Base-by-base conservation (phyloP, 768 basidiomycete species). In the Scleroderma citrinum region DNA sequence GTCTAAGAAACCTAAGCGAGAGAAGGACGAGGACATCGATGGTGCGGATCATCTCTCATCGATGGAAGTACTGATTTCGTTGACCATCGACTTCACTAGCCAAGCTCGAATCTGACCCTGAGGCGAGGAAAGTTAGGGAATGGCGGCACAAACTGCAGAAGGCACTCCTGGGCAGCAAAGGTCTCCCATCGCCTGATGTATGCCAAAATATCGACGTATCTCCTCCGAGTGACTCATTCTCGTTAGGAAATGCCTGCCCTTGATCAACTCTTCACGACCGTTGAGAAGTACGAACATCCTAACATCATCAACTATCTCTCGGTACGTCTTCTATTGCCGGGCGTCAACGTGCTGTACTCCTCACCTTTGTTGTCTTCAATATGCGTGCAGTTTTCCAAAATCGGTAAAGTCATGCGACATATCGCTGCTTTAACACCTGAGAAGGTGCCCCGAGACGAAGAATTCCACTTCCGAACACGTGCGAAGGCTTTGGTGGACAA, bases 101-200 rank as follows among this genome's bases (percentile, higher is more conserved):
- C 49, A 72, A 72, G 45, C 54, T 82, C 47, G 67, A 71, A 36
- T 70, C 65, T 43, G 82, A 87, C 64, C 76, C 75, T 2, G 84
- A 86, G 52, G 85, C 82, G 20, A 59, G 71, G 47, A 83, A 85
- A 65, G 91, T 94, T 58, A 83, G 87, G 61, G 87, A 89, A 50
- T 95, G 93, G 92, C 76, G 94, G 56, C 92, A 95, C 66, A 87
- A 82, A 66, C 76, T 96, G 2, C 93, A 97, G 69, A 87, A 92
- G 66, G 87, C 81, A 0, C 87, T 92, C 71, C 63, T 94, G 46
- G 81, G 82, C 56, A 77, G 70, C 55, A 84, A 84, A 67, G 69
- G 70, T 6, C 54, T 73, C 7, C 85, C 88, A 5, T 83, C 80
- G 57, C 77, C 78, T 10, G 82, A 83, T 55, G 87, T 89, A 56